Conservation (phyloP, 108 stramenopile species). For the Fistulifera pelliculosa region DNA sequence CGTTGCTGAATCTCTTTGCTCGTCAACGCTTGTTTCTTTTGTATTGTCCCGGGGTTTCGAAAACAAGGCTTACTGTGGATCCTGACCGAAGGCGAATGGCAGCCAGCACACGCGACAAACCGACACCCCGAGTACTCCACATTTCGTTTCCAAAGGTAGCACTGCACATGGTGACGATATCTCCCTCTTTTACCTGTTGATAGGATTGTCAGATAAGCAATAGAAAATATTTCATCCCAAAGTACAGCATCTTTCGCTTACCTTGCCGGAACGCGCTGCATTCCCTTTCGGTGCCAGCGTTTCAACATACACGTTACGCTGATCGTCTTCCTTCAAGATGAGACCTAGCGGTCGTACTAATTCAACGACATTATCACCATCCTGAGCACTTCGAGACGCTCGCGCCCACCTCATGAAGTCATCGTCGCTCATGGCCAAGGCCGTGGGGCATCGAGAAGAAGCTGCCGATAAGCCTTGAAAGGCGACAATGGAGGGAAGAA, state of each 20-base stretch:
- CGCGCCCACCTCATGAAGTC: constrained; percentile 60
- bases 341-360: constrained; percentile 85
- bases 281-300: constrained; percentile 86
- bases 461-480: too few species aligned
- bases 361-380: constrained; percentile 84
- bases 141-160: constrained; percentile 95
- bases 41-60: constrained; percentile 50
- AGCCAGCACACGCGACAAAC: constrained; percentile 79
- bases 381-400: constrained; percentile 41
- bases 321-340: constrained; percentile 84
- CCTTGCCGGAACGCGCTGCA: constrained; percentile 82
- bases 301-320: constrained; percentile 83
- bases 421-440: constrained; percentile 24
- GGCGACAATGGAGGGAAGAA: too few species aligned
- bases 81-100: constrained; percentile 85
- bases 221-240: not conserved
- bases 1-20: constrained; percentile 53
- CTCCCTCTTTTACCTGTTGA: constrained; percentile 66
- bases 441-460: too few species aligned
- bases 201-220: constrained; percentile 6
- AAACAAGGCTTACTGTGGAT: constrained; percentile 73
- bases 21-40: constrained; percentile 53
- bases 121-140: constrained; percentile 83
- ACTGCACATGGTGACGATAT: constrained; percentile 88
- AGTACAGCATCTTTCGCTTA: constrained; percentile 12